Evolutionary conservation across 768 basidiomycete species (phyloP).

Genomic region (Termitomyces eurrhizus): DNA sequence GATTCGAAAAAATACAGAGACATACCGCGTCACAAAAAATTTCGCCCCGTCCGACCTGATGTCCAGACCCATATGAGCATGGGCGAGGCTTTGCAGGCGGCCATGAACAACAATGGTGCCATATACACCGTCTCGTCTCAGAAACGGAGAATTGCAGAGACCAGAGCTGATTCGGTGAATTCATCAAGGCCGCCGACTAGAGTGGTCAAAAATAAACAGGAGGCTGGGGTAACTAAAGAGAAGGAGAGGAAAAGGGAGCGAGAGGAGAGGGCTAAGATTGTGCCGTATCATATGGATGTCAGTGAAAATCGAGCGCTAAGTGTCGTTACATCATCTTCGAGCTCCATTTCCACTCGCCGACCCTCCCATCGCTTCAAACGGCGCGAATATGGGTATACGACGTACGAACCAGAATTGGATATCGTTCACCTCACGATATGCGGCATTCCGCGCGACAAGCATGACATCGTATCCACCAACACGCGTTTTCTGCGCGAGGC

Average conservation of each 20-base stretch:
- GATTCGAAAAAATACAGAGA: conserved; percentile 15
- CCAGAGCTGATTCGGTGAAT: neutral
- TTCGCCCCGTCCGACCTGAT: neutral
- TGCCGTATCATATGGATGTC: neutral
- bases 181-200: neutral
- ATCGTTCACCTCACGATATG: conserved; percentile 1
- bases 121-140: neutral
- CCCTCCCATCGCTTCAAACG: neutral
- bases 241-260: neutral
- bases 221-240: neutral
- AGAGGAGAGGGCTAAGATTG: neutral
- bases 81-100: conserved; percentile 13
- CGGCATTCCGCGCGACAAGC: neutral
- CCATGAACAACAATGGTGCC: conserved; percentile 14
- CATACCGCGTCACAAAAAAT: neutral
- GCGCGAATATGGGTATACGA: neutral
- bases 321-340: neutral
- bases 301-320: neutral
- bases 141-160: neutral
- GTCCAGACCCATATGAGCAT: conserved; percentile 7
- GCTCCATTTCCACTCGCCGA: neutral
- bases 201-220: neutral
- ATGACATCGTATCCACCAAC: neutral
- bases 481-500: neutral
- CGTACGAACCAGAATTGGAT: neutral